Evolutionary conservation across 2,329 filamentous ascomycete species (phyloP), one percentile per base, ranked within the genome.

Genomic region (Sclerotiophoma versabilis): DNA sequence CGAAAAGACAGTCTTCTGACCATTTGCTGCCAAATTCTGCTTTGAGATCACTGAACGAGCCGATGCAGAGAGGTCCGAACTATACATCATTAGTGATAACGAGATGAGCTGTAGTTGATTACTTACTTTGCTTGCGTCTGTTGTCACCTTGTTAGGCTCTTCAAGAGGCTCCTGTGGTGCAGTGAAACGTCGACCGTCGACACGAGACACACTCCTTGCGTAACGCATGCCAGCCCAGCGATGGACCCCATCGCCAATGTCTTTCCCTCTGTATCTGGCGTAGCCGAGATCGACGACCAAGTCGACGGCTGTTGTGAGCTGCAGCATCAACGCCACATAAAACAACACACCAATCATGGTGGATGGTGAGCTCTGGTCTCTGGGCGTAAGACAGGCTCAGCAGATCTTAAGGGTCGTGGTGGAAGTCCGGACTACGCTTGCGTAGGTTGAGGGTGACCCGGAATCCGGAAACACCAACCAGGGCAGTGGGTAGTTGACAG

Each of bases 221-320:
- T 86, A 95, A 36, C 89, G 84, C 59, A 95, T 84, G 1, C 89
- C 90, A 7, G 91, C 80, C 88, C 89, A 93, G 71, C 88, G 81
- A 2, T 83, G 85, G 41, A 92, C 76, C 1, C 86, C 87, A 62
- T 84, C 83, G 0, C 73, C 62, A 1, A 82, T 76, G 1, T 77
- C 67, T 4, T 77, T 73, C 8, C 90, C 90, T 43, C 80, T 73
- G 66, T 92, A 92, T 22, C 79, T 82, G 25, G 87, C 82, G 68
- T 92, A 93, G 3, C 80, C 81, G 19, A 93, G 78, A 57, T 90
- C 79, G 12, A 92, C 85, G 5, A 75, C 66, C 3, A 72, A 57
- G 15, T 76, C 63, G 22, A 79, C 71, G 12, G 77, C 76, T 26
- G 62, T 42, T 4, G 53, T 48, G 36, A 60, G 50, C 44, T 66